A percentile compares a stretch with the other conserved stretches of the same genome.
phyloP scores from a whole-genome alignment of 352 stramenopile species.

The Pythium apleroticum region DNA sequence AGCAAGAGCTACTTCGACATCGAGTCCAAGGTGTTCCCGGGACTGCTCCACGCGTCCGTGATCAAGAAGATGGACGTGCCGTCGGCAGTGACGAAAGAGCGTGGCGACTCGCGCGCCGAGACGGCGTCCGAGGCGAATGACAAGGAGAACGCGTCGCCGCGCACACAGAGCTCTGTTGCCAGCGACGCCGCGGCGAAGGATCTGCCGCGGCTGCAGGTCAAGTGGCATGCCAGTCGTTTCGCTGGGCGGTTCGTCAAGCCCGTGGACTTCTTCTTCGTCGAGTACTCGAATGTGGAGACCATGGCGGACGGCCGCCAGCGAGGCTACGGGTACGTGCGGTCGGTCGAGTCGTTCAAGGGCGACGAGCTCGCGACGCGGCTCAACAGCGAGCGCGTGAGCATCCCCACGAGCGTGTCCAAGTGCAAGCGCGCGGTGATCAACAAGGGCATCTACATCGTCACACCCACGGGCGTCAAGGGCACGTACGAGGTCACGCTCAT shows the following conservation, averaged over 20 bases:
- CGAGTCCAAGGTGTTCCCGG: slow-evolving; percentile 80
- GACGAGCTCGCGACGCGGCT: slow-evolving; percentile 72
- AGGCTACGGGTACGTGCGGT: slow-evolving; percentile 77
- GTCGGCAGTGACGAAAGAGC: slow-evolving; percentile 20
- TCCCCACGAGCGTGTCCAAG: slow-evolving; percentile 78
- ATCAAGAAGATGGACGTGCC: slow-evolving; percentile 78
- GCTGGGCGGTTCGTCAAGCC: slow-evolving; percentile 80
- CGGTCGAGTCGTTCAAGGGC: slow-evolving; percentile 79
- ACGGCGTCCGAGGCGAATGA: not conserved
- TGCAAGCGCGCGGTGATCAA: slow-evolving; percentile 85
- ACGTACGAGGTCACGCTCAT: slow-evolving; percentile 82
- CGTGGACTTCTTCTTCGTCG: slow-evolving; percentile 86
- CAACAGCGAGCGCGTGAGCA: slow-evolving; percentile 60
- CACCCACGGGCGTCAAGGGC: slow-evolving; percentile 35
- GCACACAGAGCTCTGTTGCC: slow-evolving; percentile 42
- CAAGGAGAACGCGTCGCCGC: slow-evolving; percentile 29
- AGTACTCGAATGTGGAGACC: slow-evolving; percentile 81
- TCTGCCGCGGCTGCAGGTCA: slow-evolving; percentile 77
- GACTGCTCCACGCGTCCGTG: slow-evolving; percentile 71
- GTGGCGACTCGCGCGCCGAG: not conserved
- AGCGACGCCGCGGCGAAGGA: slow-evolving; percentile 39
- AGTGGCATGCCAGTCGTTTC: slow-evolving; percentile 86
- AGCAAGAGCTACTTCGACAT: slow-evolving; percentile 79
- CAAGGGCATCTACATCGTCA: slow-evolving; percentile 76
- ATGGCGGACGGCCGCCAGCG: slow-evolving; percentile 61